Percentiles rank a stretch among this genome's conserved stretches.
phyloP scores from a whole-genome alignment of 768 basidiomycete genomes.

The Podaxis sp. region DNA sequence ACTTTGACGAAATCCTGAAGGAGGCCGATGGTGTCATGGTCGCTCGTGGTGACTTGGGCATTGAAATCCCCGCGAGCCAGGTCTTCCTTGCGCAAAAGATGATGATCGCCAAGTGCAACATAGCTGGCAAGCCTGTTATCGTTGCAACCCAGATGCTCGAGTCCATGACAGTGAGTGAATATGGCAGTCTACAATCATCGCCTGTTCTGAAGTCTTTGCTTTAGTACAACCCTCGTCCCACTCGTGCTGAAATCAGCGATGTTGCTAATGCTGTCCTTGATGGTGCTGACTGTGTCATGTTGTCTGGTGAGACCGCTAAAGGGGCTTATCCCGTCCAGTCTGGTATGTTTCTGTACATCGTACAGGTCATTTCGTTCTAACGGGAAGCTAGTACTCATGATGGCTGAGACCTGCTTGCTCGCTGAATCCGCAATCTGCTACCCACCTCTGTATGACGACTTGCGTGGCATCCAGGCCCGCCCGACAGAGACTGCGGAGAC shows the following conservation, averaged over 20 bases:
- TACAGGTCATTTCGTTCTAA: not conserved
- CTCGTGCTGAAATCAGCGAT: slow-evolving; percentile 98
- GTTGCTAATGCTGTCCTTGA: slow-evolving; percentile 99
- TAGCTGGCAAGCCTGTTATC: slow-evolving; percentile 96
- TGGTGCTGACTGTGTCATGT: slow-evolving; percentile 99
- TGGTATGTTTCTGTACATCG: slow-evolving; percentile 41
- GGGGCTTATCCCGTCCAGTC: slow-evolving; percentile 95
- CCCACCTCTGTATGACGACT: slow-evolving; percentile 88
- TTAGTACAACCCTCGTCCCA: slow-evolving; percentile 96
- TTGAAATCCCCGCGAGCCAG: slow-evolving; percentile 99
- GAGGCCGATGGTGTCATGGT: slow-evolving; percentile 99
- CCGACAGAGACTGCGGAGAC: slow-evolving; percentile 96
- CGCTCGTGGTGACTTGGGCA: slow-evolving; percentile 97
- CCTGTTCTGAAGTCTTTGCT: slow-evolving; percentile 11
- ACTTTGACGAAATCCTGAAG: slow-evolving; percentile 97
- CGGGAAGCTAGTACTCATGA: slow-evolving; percentile 79
- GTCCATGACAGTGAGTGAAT: slow-evolving; percentile 83
- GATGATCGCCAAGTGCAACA: slow-evolving; percentile 99
- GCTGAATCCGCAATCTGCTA: slow-evolving; percentile 96
- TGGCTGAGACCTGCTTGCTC: slow-evolving; percentile 98
- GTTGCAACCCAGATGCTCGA: slow-evolving; percentile 99
- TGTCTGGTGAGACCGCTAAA: slow-evolving; percentile 99
- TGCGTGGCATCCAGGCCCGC: slow-evolving; percentile 71
- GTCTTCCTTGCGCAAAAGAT: slow-evolving; percentile 99
- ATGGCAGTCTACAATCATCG: not conserved